Conservation (phyloP, 75 land plant species). For the Cryptomeria japonica region DNA sequence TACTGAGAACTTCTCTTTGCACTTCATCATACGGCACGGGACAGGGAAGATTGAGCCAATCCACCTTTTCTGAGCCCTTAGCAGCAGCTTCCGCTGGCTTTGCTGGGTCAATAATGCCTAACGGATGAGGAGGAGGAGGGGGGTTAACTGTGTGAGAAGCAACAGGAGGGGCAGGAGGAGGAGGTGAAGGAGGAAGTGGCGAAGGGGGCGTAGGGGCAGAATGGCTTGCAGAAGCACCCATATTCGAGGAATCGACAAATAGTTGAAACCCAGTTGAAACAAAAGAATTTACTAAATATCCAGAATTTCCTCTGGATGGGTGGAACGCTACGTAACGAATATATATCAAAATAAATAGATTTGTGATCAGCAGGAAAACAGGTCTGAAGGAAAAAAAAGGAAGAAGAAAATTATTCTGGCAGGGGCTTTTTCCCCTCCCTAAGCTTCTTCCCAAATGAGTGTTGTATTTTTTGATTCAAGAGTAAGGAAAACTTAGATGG, state of each 20-base stretch:
- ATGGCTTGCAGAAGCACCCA: constrained; percentile 32
- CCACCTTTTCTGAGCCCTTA: constrained; percentile 44
- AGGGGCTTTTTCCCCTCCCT: not conserved
- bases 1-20: constrained; percentile 86
- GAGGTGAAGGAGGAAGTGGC: constrained; percentile 8
- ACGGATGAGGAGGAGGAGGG: constrained; percentile 13
- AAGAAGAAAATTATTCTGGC: not conserved
- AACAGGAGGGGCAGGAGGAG: constrained; percentile 19
- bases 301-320: not conserved
- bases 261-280: not conserved
- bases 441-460: not conserved
- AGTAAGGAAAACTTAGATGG: not conserved
- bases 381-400: not conserved
- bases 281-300: not conserved
- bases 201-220: constrained; percentile 19
- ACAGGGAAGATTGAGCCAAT: constrained; percentile 87
- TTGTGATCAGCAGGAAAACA: not conserved
- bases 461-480: not conserved
- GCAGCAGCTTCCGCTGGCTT: constrained; percentile 2
- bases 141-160: not conserved
- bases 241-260: not conserved
- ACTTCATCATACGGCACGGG: constrained; percentile 95
- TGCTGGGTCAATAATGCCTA: constrained; percentile 17
- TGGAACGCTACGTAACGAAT: not conserved
- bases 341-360: not conserved